Evolutionary conservation across 768 basidiomycete genomes (phyloP), one percentile per base, ranked within the genome.

Genomic region (Trametes punicea): DNA sequence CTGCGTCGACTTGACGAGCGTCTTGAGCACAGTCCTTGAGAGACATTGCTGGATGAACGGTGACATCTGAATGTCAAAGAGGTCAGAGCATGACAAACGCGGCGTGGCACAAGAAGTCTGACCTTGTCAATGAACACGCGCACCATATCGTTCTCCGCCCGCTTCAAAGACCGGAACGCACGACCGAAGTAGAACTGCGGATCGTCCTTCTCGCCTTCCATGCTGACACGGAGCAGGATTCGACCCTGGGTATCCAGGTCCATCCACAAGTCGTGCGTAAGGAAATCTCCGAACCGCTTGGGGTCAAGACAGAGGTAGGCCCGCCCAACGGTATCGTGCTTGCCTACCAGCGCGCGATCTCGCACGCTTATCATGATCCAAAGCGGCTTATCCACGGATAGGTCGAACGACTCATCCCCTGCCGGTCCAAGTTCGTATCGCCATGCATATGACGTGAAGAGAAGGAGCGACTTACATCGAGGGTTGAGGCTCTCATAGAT

Each of bases 141-240:
- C 50, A 94, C 82, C 96, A 99, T 98, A 65, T 99, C 96, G 21
- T 81, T 85, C 67, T 98, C 93, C 0, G 93, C 91, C 29, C 94
- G 77, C 73, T 98, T 98, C 62, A 99, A 70, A 34, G 87, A 92
- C 42, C 96, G 80, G 79, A 99, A 99, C 3, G 88, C 96, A 29
- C 94, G 81, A 25, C 97, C 97, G 65, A 98, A 99, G 77, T 90
- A 95, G 76, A 97, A 99, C 63, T 90, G 90, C 7, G 93, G 91
- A 68, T 99, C 97, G 64, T 97, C 94, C 72, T 96, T 94, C 78
- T 98, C 97, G 50, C 95, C 94, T 67, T 99, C 97, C 94, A 98
- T 97, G 67, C 93, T 95, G 55, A 98, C 81, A 18, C 97, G 82
- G 29, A 97, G 75, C 33, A 97, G 73, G 46, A 98, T 80, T 30